These are phyloP conservation scores for Saposhnikovia divaricata DNA, from an alignment of 129 eudicot genomes.

Conservation along the genomic window DNA sequence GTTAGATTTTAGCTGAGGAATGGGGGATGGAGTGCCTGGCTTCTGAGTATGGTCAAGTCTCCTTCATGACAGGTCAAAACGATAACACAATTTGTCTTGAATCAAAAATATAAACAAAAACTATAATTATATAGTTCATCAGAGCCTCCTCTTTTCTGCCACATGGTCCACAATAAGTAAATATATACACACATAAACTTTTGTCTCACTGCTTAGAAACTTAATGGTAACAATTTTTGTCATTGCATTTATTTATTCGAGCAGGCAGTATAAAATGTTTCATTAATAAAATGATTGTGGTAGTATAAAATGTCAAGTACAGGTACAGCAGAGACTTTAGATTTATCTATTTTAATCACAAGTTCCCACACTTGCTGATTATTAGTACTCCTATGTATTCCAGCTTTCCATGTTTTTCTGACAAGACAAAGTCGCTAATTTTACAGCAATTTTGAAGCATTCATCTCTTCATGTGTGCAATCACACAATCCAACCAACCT, in stretches of 20 bases:
- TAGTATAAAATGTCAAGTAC: background rate
- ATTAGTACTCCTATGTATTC: background rate
- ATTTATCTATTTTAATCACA: background rate
- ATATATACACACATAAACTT: background rate
- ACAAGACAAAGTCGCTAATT: background rate
- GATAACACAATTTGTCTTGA: slow-evolving; percentile 13
- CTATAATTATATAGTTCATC: slow-evolving; percentile 1
- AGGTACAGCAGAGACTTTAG: slow-evolving; percentile 1
- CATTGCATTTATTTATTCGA: background rate
- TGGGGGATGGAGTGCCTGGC: background rate
- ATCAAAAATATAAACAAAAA: slow-evolving; percentile 26
- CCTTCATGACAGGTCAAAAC: slow-evolving; percentile 24
- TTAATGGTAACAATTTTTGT: background rate
- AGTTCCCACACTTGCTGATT: background rate
- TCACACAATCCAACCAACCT: slow-evolving; percentile 3
- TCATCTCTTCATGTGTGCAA: background rate
- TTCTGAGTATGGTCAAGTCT: slow-evolving; percentile 17
- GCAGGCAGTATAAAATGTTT: background rate
- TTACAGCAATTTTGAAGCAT: background rate
- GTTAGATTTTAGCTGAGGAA: background rate
- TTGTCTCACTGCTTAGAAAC: background rate
- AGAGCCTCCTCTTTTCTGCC: slow-evolving; percentile 2
- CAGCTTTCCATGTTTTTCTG: background rate
- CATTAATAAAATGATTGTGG: background rate
- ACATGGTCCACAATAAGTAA: background rate